Percentiles rank a stretch among this genome's conserved stretches.
These are phyloP conservation scores for Eutrema heterophyllum DNA, from an alignment of 345 rosid species.

Conservation along the genomic window DNA sequence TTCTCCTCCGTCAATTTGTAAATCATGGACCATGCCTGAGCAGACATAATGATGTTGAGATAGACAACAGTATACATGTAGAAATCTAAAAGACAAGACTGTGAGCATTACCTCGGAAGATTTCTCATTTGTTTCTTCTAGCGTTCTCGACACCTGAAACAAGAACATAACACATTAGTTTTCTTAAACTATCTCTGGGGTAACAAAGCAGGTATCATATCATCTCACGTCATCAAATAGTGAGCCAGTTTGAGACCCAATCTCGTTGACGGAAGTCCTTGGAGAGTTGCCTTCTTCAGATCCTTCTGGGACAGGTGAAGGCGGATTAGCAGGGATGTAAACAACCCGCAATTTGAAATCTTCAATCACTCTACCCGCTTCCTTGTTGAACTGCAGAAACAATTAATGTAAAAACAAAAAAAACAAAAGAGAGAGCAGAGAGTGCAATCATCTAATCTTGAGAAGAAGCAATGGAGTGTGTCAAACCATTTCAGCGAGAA, in stretches of 20 bases:
- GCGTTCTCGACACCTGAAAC: slow-evolving; percentile 52
- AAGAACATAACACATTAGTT: background rate
- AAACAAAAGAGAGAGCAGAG: too few species aligned
- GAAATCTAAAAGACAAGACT: background rate
- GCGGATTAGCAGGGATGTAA: slow-evolving; percentile 80
- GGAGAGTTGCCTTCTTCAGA: slow-evolving; percentile 88
- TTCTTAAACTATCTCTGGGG: background rate
- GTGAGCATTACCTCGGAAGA: slow-evolving; percentile 48
- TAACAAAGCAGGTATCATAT: too few species aligned
- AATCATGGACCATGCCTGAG: slow-evolving; percentile 69
- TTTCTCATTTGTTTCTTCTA: slow-evolving; percentile 50
- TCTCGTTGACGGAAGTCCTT: slow-evolving; percentile 43
- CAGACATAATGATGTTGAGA: slow-evolving; percentile 3
- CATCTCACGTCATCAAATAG: slow-evolving; percentile 43
- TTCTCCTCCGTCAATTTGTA: slow-evolving; percentile 78
- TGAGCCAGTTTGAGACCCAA: slow-evolving; percentile 35
- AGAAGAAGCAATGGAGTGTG: background rate
- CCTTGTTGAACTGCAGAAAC: slow-evolving; percentile 59
- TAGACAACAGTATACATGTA: background rate
- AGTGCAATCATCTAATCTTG: background rate
- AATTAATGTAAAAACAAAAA: background rate
- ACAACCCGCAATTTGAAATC: slow-evolving; percentile 75
- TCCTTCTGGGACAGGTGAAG: slow-evolving; percentile 88
- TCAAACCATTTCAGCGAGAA: slow-evolving; percentile 59
- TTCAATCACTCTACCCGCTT: slow-evolving; percentile 49